Base-by-base conservation (phyloP, 306 rosid species). In the Rosa persica region DNA sequence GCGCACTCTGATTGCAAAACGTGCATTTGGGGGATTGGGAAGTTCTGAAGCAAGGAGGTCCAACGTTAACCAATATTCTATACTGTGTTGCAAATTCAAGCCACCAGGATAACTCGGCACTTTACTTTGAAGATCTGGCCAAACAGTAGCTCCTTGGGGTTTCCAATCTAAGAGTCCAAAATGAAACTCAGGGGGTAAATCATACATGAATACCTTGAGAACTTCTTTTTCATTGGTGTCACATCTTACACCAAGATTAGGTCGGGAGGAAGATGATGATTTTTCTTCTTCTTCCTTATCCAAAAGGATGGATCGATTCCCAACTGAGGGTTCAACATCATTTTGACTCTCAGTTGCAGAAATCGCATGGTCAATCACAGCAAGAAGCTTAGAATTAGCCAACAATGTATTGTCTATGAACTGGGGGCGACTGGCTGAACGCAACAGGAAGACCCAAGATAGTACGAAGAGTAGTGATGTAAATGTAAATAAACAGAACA, bases 51-150 rank as follows among this genome's bases (percentile, higher is more conserved):
- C 93, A 16, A 93, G 96, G 75, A 93, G 73, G 73, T 93, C 98
- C 74, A 93, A 34, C 3, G 96, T 89, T 15, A 93, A 92, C 98
- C 98, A 93, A 81, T 84, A 90, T 44, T 90, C 98, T 83, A 93
- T 90, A 25, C 98, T 93, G 71, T 93, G 98, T 52, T 93, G 98
- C 67, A 88, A 64, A 79, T 90, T 89, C 86, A 93, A 87, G 30
- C 90, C 96, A 17, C 96, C 96, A 3, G 98, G 98, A 61, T 93
- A 87, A 30, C 34, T n/a, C 10, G 94, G 98, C 23, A 85, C 4
- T 49, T 78, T 74, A 0, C 57, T 58, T 40, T 12, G 90, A 44
- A 90, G 60, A 84, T 93, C 94, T 9, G 96, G 98, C 94, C 94
- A 93, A 67, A 90, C 89, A 11, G 58, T 76, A 16, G 36, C 67